Base-by-base conservation (phyloP, 2,329 filamentous ascomycete species). In the Lecanicillium sp. region DNA sequence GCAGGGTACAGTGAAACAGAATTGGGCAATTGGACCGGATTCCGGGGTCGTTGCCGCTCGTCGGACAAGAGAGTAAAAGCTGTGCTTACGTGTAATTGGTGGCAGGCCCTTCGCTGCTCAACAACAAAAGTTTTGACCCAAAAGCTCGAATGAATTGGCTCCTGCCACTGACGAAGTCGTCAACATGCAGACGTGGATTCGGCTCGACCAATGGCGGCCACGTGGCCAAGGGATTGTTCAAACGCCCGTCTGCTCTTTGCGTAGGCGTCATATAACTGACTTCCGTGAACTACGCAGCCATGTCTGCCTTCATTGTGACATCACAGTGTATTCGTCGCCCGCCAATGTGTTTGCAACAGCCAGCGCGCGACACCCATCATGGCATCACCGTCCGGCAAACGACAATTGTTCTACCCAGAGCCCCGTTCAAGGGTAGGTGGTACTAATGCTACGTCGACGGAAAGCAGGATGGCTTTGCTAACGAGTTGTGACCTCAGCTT, bases 391-490 rank as follows among this genome's bases (percentile, higher is more conserved):
- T 18, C 28, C 29, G 17, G 36, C 36, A 22, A 33, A 19, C 36
- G 36, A n/a, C 20, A 30, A 19, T 33, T 39, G 15, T 19, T 39
- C n/a, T 39, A 39, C 36, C 36, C 36, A 39, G 36, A 39, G 14
- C 36, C 36, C n/a, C 12, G 36, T 33, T 22, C 28, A 19, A 33
- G 36, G 22, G 36, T 39, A 39, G 14, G 36, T 19, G 14, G 15
- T n/a, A 19, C 25, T 12, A 12, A 28, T 6, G 28, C 17, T 17
- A 28, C 4, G 17, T 18, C 14, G 11, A n/a, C 12, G 36, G 12
- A 13, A 32, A 32, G 14, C 13, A 33, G 12, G 29, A 20, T 28
- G 27, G 13, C 28, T 39, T 39, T 11, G 29, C 36, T 39, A 22
- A 39, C 36, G n/a, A 19, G 29, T 17, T 31, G 29, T 33, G 6